Percentiles rank a stretch among this genome's conserved stretches.
Evolutionary conservation across 2,329 filamentous ascomycete genomes (phyloP).

Genomic region (Diplodia mutila): DNA sequence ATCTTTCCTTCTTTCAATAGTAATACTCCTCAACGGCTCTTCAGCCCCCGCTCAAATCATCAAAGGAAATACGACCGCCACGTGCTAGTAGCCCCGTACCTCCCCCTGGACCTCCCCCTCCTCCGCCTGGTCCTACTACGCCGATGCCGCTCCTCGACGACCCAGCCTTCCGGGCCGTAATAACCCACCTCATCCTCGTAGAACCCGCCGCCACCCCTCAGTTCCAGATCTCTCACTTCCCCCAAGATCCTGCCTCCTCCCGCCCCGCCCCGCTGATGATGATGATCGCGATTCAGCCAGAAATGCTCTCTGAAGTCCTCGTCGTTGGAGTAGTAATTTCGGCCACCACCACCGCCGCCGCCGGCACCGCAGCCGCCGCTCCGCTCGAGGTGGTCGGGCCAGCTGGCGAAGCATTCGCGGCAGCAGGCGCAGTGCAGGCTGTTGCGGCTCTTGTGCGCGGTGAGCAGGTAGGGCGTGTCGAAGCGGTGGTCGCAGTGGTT

Average conservation of each 20-base stretch:
- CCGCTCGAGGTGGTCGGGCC: not conserved
- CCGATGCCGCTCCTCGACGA: not conserved
- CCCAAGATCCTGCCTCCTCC: not conserved
- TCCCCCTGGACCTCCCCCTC: not conserved
- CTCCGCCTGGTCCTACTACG: slow-evolving; percentile 4
- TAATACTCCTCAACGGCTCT: not conserved
- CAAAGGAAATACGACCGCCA: not conserved
- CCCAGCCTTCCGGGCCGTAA: slow-evolving; percentile 3
- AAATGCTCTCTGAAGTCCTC: not conserved
- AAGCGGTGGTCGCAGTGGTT: slow-evolving; percentile 11
- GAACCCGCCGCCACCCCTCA: not conserved
- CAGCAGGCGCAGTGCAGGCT: slow-evolving; percentile 1
- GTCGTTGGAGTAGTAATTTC: not conserved
- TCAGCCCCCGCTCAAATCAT: not conserved
- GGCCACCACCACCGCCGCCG: not conserved
- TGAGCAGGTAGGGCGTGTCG: not conserved
- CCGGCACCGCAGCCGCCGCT: not conserved
- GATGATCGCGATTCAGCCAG: not conserved
- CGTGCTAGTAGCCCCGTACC: not conserved
- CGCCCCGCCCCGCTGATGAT: not conserved
- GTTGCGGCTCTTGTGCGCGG: not conserved
- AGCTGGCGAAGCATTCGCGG: slow-evolving; percentile 10
- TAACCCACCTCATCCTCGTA: not conserved
- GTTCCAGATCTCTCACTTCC: not conserved
- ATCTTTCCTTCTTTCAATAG: not conserved